Evolutionary conservation across 495 filamentous ascomycete species (phyloP), one percentile per base, ranked within the genome.

Genomic region (Entonaema liquescens): DNA sequence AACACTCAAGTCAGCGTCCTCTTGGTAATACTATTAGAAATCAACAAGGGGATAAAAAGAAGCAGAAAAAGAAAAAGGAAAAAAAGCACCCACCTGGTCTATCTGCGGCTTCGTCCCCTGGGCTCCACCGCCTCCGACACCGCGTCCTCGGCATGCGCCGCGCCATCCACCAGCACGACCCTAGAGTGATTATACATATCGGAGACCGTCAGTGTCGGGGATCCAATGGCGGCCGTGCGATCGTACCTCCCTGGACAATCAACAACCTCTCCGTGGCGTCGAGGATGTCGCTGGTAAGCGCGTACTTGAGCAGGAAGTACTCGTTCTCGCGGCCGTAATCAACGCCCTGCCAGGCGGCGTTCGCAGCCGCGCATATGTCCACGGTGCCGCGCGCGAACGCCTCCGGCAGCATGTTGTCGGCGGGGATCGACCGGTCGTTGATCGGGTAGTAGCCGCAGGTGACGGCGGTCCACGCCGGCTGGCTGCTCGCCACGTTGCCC

Each of bases 221-320:
- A 72, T 3, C 68, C 72, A n/a, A 74, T 65, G 1, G 72, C 72
- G 8, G 68, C 58, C 9, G 36, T 72, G 52, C 64, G 57, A 7
- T 74, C 61, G 53, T 68, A 68, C 1, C 49, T 4, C 57, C 61
- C 35, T 74, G 65, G 13, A 72, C 61, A 35, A 68, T 67, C 11
- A 72, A 64, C 11, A 69, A 61, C 21, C 55, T 47, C 1, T 66
- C 62, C 0, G 62, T 65, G 5, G 57, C 42, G 13, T 70, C 70
- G 25, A 73, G 50, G 0, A 65, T 38, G n/a, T 70, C 57, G 38
- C 58, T 66, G 25, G 61, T 70, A 1, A 73, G 28, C 0, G 56
- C 61, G 59, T 73, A 70, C 11, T 73, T 73, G 53, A 67, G 62
- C 9, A 70, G 28, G 54, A 70, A 73, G 36, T 73, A 73, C 58